Evolutionary conservation across 768 basidiomycete genomes (phyloP), one percentile per base, ranked within the genome.

Genomic region (Boletus rufocinnamomeus): DNA sequence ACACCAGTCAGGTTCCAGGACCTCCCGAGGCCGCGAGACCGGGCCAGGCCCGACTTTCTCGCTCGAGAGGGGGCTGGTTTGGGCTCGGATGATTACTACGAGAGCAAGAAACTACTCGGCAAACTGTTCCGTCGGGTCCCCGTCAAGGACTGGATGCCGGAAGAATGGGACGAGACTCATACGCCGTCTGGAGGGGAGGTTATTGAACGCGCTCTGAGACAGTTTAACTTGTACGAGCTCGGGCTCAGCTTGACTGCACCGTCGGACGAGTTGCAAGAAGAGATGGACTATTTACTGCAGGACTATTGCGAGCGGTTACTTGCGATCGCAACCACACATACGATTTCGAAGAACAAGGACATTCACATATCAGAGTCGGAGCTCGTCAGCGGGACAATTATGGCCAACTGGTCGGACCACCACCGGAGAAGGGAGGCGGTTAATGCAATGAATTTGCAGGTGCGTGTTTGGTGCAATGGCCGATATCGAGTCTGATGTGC

Each of bases 121-220:
- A 2, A 66, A 2, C 66, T 84, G 32, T 84, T 74, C 59, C 78
- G 82, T 23, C 76, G 72, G 4, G 77, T 83, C 14, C 78, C 78
- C 0, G 52, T 74, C 34, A 63, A 66, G 43, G 68, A 72, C 30
- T 76, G 72, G 63, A 64, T 68, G 41, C 75, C 72, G 2, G 54
- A 55, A 13, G 64, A 65, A 23, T 66, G 67, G 69, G 50, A 59
- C 21, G 34, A 48, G 13, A 6, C 38, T 10, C 13, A 48, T 1
- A 58, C 69, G 28, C 71, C 74, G 11, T 72, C 70, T 21, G 66
- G 69, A 41, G 74, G 73, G 34, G 59, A 61, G 4, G 5, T 58
- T 1, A 64, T 79, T 7, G 58, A 66, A 21, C 11, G 23, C 2
- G 74, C 73, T 3, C 60, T 79, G 14, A 52, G 61, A 13, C 51